Conservation (phyloP, 805 yeast genomes). For the Metschnikowia vanudenii region DNA sequence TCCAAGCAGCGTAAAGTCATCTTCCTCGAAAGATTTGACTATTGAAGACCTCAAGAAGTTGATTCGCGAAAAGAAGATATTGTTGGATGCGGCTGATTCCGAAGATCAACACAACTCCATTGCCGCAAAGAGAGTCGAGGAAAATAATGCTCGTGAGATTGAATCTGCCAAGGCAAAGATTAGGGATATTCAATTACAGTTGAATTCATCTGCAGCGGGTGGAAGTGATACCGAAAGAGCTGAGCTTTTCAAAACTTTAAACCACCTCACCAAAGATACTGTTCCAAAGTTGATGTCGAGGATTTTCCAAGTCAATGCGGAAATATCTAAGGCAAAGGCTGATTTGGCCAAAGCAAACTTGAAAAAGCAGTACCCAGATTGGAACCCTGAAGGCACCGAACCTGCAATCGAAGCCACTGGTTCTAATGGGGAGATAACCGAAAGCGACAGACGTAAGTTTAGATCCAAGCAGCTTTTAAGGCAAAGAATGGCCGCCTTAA, state of each 20-base stretch:
- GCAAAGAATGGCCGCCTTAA: conserved; percentile 89
- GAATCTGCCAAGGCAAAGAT: conserved; percentile 65
- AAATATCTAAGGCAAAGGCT: conserved; percentile 64
- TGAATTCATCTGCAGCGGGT: conserved; percentile 27
- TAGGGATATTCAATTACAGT: conserved; percentile 40
- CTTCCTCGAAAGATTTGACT: conserved; percentile 37
- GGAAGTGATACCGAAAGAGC: conserved; percentile 46
- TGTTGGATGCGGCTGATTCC: conserved; percentile 69
- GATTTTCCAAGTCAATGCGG: conserved; percentile 62
- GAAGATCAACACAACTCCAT: conserved; percentile 49
- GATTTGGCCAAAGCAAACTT: conserved; percentile 58
- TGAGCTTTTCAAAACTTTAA: conserved; percentile 55
- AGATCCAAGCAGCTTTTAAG: conserved; percentile 73
- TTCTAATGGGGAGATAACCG: conserved; percentile 82
- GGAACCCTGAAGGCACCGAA: conserved; percentile 40
- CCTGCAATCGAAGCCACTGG: conserved; percentile 71
- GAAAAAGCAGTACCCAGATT: conserved; percentile 63
- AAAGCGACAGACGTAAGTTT: conserved; percentile 75
- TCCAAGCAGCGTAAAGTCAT: conserved; percentile 20
- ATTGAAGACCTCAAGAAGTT: conserved; percentile 59
- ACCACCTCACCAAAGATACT: conserved; percentile 57
- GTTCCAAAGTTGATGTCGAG: conserved; percentile 69
- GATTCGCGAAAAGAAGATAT: conserved; percentile 68
- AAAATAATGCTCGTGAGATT: conserved; percentile 52
- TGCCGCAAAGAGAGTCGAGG: conserved; percentile 34